These are phyloP conservation scores for Dactylorhiza incarnata DNA, from an alignment of 106 monocot species.

Conservation along the genomic window DNA sequence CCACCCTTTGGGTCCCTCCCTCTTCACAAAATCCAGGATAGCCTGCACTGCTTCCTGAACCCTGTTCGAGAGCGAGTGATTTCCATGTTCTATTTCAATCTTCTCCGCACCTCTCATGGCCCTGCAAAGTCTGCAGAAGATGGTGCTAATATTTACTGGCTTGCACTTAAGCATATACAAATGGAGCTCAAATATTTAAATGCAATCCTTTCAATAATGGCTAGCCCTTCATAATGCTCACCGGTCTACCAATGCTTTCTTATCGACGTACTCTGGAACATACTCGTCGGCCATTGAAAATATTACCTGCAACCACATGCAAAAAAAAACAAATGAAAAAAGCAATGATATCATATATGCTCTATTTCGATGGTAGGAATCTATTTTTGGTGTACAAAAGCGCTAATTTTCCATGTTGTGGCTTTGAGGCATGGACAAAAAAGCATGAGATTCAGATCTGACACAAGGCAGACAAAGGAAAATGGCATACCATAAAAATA, in stretches of 20 bases:
- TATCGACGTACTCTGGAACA: slow-evolving; percentile 97
- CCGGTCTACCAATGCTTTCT: slow-evolving; percentile 82
- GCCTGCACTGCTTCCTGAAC: slow-evolving; percentile 80
- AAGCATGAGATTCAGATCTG: too few relatives aligned
- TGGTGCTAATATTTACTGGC: not conserved
- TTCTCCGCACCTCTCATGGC: slow-evolving; percentile 94
- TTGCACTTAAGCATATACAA: not conserved
- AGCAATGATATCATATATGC: too few relatives aligned
- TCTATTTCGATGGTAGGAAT: not conserved
- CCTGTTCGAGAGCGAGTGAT: slow-evolving; percentile 86
- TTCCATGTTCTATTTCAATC: slow-evolving; percentile 86
- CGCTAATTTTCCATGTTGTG: too few relatives aligned
- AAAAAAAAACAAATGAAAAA: not conserved
- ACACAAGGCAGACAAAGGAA: too few relatives aligned
- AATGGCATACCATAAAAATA: too few relatives aligned
- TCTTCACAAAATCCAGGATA: slow-evolving; percentile 80
- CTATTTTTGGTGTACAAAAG: not conserved
- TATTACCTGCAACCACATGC: slow-evolving; percentile 55
- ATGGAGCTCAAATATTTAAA: not conserved
- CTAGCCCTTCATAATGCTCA: slow-evolving; percentile 6
- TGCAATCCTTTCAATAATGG: not conserved
- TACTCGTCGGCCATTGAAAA: slow-evolving; percentile 99
- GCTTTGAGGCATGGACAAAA: too few relatives aligned
- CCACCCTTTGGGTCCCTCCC: slow-evolving; percentile 94
- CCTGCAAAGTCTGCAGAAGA: slow-evolving; percentile 53